phyloP scores from a whole-genome alignment of 176 grass and related monocot species.

The Calamus simplicifolius region DNA sequence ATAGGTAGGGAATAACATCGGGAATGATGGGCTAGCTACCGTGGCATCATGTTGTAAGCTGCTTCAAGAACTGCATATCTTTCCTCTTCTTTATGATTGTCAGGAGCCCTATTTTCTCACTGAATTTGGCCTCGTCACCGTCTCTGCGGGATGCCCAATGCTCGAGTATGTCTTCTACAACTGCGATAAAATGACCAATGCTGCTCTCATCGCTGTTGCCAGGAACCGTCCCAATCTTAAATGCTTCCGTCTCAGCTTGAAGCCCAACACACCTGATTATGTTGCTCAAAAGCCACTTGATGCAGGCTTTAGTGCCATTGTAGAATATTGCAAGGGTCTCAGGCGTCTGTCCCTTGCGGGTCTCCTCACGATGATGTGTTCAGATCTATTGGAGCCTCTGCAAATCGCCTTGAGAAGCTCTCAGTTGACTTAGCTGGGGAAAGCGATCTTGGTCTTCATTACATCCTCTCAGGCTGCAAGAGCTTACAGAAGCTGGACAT shows the following conservation, averaged over 20 bases:
- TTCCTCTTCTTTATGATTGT: constrained; percentile 45
- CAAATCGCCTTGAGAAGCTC: constrained; percentile 60
- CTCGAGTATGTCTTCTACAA: constrained; percentile 63
- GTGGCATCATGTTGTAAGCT: constrained; percentile 60
- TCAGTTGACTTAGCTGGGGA: constrained; percentile 61
- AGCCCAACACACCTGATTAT: constrained; percentile 52
- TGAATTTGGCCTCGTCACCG: constrained; percentile 54
- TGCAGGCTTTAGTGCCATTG: constrained; percentile 63
- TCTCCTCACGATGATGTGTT: constrained; percentile 54
- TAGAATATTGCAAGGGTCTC: constrained; percentile 59
- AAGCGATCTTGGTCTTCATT: constrained; percentile 44
- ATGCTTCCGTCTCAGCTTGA: constrained; percentile 55
- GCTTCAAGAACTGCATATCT: constrained; percentile 59
- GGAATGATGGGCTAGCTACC: constrained; percentile 40
- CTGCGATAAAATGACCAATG: constrained; percentile 59
- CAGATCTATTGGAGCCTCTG: constrained; percentile 52
- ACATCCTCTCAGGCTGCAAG: constrained; percentile 71
- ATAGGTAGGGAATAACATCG: constrained; percentile 76
- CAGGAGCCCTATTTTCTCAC: constrained; percentile 37
- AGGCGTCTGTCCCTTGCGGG: constrained; percentile 51
- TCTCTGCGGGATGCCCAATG: constrained; percentile 52
- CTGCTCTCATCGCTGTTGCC: constrained; percentile 49
- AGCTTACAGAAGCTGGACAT: constrained; percentile 75
- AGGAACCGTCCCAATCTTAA: constrained; percentile 58
- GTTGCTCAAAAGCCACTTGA: constrained; percentile 44